Conservation (phyloP, 2,329 filamentous ascomycete genomes). For the Colletotrichum sp. region DNA sequence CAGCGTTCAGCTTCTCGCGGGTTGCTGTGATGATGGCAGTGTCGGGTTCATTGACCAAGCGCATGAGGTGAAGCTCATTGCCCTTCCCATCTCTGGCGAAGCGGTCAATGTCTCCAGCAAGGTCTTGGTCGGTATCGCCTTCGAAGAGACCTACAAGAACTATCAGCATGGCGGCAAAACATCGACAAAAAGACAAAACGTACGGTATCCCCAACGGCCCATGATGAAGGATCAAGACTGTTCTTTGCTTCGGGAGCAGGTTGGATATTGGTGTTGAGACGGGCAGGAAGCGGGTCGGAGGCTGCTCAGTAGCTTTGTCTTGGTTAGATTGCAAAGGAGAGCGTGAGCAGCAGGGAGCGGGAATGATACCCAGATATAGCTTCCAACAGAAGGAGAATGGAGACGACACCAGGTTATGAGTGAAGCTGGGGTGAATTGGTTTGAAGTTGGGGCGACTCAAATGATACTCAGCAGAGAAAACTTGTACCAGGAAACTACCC, state of each 20-base stretch:
- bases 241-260: neutral
- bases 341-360: neutral
- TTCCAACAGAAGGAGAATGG: too few species aligned
- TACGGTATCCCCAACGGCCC: neutral
- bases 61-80: neutral
- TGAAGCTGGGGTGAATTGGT: too few species aligned
- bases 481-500: neutral
- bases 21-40: neutral
- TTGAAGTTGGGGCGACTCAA: neutral
- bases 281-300: neutral
- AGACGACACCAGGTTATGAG: too few species aligned
- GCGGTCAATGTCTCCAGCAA: too few species aligned
- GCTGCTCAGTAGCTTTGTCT: neutral
- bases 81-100: too few species aligned
- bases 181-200: neutral
- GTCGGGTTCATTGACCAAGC: neutral
- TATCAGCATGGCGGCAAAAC: neutral
- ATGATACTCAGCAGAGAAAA: neutral
- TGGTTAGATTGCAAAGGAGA: neutral
- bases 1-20: neutral
- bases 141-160: neutral
- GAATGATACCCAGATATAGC: accelerated
- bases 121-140: too few species aligned
- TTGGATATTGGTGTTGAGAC: neutral
- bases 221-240: neutral